Base-by-base conservation (phyloP, 208 protist species). In the Acanthamoeba healyi region DNA sequence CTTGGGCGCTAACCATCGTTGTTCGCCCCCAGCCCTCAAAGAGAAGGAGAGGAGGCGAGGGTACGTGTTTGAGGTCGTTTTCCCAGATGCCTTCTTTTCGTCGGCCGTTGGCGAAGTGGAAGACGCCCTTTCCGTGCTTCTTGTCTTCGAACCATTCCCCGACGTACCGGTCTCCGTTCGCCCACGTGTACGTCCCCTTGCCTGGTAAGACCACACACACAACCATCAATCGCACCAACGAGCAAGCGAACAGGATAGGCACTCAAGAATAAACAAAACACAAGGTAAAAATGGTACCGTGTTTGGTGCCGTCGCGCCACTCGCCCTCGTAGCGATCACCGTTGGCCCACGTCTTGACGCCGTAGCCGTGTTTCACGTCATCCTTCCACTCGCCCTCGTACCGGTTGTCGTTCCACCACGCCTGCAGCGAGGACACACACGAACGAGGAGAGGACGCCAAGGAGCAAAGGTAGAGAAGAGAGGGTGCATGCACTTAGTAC, bases 111-210 rank as follows among this genome's bases (percentile, higher is more conserved):
- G 56, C 87, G 42, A 72, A 72, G 49, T 36, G 22, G 87, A 93
- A 93, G 26, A 51, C 22, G 36, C 87, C 87, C n/a, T 81, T 49
- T 3, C 87, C 87, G 34, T 93, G 87, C 46, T 93, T 93, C 87
- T 81, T 72, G 87, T 93, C 87, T 6, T 74, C 65, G 32, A 15
- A 15, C 58, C 65, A 93, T 26, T 93, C 87, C 2, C 87, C 87
- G 17, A 81, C 32, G 42, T 93, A 93, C 36, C 74, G 74, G n/a
- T 93, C 87, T 54, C 87, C 87, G 44, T 93, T 79, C 2, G 40
- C 32, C 63, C 65, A 93, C 1, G 36, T 54, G 51, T 93, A 93
- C 12, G 38, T 61, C 26, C 87, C 87, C 44, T 93, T 93, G 12
- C 87, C 87, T 72, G 12, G 58, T 46, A 24, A 29, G n/a, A 15